Conservation (phyloP, 805 yeast genomes). For the Saccharomycopsis sp. region DNA sequence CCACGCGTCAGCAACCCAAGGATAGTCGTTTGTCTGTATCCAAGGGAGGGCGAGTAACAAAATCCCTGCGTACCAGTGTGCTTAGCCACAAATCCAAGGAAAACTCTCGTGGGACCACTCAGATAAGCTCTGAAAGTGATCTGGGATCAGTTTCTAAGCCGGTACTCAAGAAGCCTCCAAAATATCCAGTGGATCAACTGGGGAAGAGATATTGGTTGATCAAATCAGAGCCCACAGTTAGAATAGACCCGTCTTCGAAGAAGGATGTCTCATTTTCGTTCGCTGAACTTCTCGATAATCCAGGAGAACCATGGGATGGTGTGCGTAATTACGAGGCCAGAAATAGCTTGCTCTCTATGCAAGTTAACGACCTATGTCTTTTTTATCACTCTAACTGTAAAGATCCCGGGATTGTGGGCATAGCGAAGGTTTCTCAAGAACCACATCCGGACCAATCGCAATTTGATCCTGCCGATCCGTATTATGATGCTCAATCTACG, state of each 20-base stretch:
- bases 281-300: constrained; percentile 34
- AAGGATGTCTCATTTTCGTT: constrained; percentile 44
- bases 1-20: background rate
- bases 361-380: constrained; percentile 39
- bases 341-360: constrained; percentile 44
- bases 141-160: constrained; percentile 23
- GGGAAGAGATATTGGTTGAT: constrained; percentile 43
- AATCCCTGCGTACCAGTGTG: background rate
- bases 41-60: background rate
- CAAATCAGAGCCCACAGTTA: constrained; percentile 47
- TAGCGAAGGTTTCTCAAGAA: constrained; percentile 32
- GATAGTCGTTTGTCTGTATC: background rate
- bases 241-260: constrained; percentile 42
- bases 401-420: constrained; percentile 49
- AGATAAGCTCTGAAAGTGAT: background rate
- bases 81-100: background rate
- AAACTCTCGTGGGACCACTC: background rate
- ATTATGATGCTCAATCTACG: constrained; percentile 42
- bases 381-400: constrained; percentile 54
- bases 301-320: constrained; percentile 50
- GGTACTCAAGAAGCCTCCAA: constrained; percentile 30
- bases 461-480: constrained; percentile 37
- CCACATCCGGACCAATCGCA: constrained; percentile 37
- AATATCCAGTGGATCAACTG: constrained; percentile 26
- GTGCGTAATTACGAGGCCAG: constrained; percentile 54